Evolutionary conservation across 495 filamentous ascomycete genomes (phyloP).

Genomic region (Lasiosphaeriaceae sp.): DNA sequence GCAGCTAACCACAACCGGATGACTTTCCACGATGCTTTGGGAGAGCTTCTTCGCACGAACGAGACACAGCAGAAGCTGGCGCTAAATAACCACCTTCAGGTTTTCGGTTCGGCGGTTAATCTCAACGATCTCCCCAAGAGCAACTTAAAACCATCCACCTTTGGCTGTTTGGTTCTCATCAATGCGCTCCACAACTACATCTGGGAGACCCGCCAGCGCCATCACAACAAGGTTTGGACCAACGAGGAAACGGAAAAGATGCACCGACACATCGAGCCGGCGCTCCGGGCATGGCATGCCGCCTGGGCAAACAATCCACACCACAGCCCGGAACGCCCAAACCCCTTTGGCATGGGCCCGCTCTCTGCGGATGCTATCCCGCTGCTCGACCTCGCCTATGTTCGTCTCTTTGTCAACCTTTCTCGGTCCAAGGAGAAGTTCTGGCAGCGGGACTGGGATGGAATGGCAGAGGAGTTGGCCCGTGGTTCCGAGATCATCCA

Average conservation of each 20-base stretch:
- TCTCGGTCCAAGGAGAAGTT: constrained; percentile 89
- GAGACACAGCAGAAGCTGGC: constrained; percentile 56
- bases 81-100: constrained; percentile 38
- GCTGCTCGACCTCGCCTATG: constrained; percentile 89
- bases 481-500: constrained; percentile 69
- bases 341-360: constrained; percentile 83
- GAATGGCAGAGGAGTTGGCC: constrained; percentile 86
- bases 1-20: constrained; percentile 62
- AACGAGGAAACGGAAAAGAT: constrained; percentile 89
- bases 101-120: constrained; percentile 42
- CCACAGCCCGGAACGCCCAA: constrained; percentile 84
- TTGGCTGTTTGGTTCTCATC: constrained; percentile 90
- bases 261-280: constrained; percentile 95
- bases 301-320: constrained; percentile 86
- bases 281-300: constrained; percentile 89
- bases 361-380: constrained; percentile 93
- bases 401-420: constrained; percentile 89
- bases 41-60: constrained; percentile 72
- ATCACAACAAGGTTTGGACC: constrained; percentile 88
- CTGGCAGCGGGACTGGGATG: constrained; percentile 91
- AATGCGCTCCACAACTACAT: constrained; percentile 97
- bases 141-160: constrained; percentile 82
- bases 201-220: constrained; percentile 92
- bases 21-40: constrained; percentile 73
- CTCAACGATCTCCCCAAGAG: constrained; percentile 51